Base-by-base conservation (phyloP, 805 yeast species). In the Yarrowia sp. region DNA sequence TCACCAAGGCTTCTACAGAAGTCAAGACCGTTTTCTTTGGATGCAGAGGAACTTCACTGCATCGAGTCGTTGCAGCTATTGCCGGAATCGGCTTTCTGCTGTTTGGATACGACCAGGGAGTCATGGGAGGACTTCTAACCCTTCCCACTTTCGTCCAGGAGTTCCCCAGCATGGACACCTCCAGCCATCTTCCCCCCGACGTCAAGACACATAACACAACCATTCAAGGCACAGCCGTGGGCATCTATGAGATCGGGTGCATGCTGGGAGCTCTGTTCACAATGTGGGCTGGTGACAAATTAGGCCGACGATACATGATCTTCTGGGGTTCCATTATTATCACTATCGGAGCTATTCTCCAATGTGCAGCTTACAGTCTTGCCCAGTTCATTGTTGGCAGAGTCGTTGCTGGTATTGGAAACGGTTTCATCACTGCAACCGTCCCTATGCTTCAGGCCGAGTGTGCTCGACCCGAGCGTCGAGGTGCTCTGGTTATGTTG, bases 371-470 rank as follows among this genome's bases (percentile, higher is more conserved):
- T 51, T 74, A 75, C 70, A 75, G 75, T 46, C 76, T 86, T 66
- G 92, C 89, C 46, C 93, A 88, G 73, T 85, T 90, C 67, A 85
- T 89, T 62, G 76, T 87, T 67, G 93, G 90, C 24, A 83, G 96
- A 78, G 85, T 87, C 48, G 72, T 85, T 35, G 83, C 90, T 19
- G 92, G 96, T 70, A 70, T 88, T 51, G 96, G 93, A 70, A 88
- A 86, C 67, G 95, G 95, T 68, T 75, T 88, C 73, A 84, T 85
- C 73, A 87, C 93, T 17, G 86, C 92, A 17, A 87, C 92, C 38
- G 87, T 88, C 67, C 96, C 96, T n/a, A 88, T 88, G 66, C 89
- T 90, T 85, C 92, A 87, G 73, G 82, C 93, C 0, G 96, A 89
- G 75, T 82, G 86, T 77, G 82, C 91, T 48, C 82, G 82, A 66